Evolutionary conservation across 2,329 filamentous ascomycete genomes (phyloP), one percentile per base, ranked within the genome.

Genomic region (Talaromyces sp.): DNA sequence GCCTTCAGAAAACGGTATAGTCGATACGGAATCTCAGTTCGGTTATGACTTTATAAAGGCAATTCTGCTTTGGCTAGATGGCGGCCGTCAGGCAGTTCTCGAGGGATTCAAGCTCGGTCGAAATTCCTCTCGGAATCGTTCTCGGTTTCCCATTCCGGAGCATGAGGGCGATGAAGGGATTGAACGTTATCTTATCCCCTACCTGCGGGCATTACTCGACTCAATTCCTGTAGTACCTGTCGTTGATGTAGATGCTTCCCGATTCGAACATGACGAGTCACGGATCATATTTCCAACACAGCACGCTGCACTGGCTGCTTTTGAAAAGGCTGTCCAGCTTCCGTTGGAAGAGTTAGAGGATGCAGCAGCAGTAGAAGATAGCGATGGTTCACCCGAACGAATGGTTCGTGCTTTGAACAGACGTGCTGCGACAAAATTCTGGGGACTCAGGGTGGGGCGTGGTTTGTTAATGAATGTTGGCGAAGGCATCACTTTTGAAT

Each of bases 11-110:
- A 73, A 82, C 69, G 71, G 73, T 64, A 61, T 72, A 39, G 70
- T 80, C 22, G 70, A 78, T 13, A 68, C 69, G 8, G 76, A 80
- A 22, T 81, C 85, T 52, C 82, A 83, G 14, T 89, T 89, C 71
- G 81, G 81, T n/a, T 88, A 88, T 69, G 87, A 89, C 68, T 89
- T 89, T 69, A 69, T 89, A 31, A 87, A 86, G 71, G 86, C 87
- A 1, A 87, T 89, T 50, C 71, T 87, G 2, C 77, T 89, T 1
- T 89, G 86, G 85, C 75, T 89, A 2, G 84, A 87, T 63, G 86
- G 85, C 39, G 87, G 87, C 10, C 76, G 85, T 14, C 78, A 81
- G 9, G 81, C 80, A 33, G 73, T 89, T 10, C 73, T 88, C 2
- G 79, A 84, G 65, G 86, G 84, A 0, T 89, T 89, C 72, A 84